These are phyloP conservation scores for Cyclanthera cordifolia DNA, from an alignment of 306 rosid species.

Conservation along the genomic window DNA sequence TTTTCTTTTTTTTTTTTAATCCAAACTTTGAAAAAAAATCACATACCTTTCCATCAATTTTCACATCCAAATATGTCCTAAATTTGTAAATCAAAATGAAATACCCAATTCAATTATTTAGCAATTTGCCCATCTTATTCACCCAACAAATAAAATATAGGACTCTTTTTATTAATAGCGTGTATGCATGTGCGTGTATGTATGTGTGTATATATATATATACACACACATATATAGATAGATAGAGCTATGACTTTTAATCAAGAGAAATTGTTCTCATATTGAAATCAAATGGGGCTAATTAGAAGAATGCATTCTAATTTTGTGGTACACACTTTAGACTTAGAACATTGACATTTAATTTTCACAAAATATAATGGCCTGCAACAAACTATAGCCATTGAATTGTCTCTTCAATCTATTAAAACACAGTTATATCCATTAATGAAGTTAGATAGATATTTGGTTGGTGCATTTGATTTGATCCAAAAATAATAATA, in stretches of 20 bases:
- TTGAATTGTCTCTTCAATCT: conserved; percentile 9
- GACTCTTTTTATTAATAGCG: too few relatives aligned
- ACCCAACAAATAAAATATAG: neutral
- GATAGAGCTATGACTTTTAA: too few relatives aligned
- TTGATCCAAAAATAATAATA: neutral
- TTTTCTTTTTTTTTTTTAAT: too few relatives aligned
- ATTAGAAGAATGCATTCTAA: neutral
- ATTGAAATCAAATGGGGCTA: neutral
- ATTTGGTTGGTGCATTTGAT: conserved; percentile 4
- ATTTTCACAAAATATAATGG: neutral
- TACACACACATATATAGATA: too few relatives aligned
- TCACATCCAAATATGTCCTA: too few relatives aligned
- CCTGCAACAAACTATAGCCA: neutral
- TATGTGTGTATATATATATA: too few relatives aligned
- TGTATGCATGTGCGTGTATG: too few relatives aligned
- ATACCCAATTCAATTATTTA: neutral
- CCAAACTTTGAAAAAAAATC: too few relatives aligned
- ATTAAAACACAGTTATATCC: neutral
- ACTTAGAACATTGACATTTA: conserved; percentile 6
- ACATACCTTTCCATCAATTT: too few relatives aligned
- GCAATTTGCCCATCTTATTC: neutral
- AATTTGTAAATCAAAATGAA: too few relatives aligned
- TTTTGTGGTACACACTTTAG: neutral
- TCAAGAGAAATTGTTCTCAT: neutral
- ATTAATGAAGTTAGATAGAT: conserved; percentile 6